These are phyloP conservation scores for Penicillium angulare DNA, from an alignment of 495 filamentous ascomycete species.

Conservation along the genomic window DNA sequence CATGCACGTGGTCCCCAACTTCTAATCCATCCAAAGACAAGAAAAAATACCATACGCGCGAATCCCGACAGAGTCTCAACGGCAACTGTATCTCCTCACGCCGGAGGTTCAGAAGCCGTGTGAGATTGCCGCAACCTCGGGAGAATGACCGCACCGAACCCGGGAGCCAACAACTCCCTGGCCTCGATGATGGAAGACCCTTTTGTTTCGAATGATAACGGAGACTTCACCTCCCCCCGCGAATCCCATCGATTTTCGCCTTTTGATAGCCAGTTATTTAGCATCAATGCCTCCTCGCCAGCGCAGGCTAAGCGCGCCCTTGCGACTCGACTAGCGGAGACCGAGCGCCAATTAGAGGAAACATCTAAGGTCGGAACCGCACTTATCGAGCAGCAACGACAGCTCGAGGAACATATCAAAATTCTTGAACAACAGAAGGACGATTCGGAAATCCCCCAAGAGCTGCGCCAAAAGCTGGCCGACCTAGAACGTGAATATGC, in stretches of 20 bases:
- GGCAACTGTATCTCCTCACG: slow-evolving; percentile 28
- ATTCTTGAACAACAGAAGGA: slow-evolving; percentile 80
- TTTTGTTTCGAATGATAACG: slow-evolving; percentile 45
- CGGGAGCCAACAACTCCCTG: slow-evolving; percentile 19
- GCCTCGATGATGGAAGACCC: slow-evolving; percentile 53
- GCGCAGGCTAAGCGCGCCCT: slow-evolving; percentile 83
- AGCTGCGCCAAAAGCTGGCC: slow-evolving; percentile 75
- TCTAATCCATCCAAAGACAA: slow-evolving; percentile 4
- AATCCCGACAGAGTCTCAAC: slow-evolving; percentile 18
- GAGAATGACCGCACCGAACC: slow-evolving; percentile 19
- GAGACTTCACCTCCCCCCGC: slow-evolving; percentile 36
- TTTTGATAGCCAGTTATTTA: slow-evolving; percentile 77
- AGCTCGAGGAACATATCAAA: slow-evolving; percentile 74
- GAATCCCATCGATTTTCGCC: slow-evolving; percentile 70
- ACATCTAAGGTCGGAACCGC: slow-evolving; percentile 83
- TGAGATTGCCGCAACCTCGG: slow-evolving; percentile 11
- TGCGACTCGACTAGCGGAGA: slow-evolving; percentile 88
- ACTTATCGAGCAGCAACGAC: slow-evolving; percentile 78
- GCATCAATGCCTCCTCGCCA: slow-evolving; percentile 73
- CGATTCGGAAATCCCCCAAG: slow-evolving; percentile 78
- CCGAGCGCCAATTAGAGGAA: slow-evolving; percentile 85
- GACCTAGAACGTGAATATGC: slow-evolving; percentile 94
- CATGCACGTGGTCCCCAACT: slow-evolving; percentile 33
- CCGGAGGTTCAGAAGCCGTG: slow-evolving; percentile 25
- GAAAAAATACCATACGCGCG: slow-evolving; percentile 19